Conservation (phyloP, 129 eudicot genomes). For the Heracleum sosnowskyi region DNA sequence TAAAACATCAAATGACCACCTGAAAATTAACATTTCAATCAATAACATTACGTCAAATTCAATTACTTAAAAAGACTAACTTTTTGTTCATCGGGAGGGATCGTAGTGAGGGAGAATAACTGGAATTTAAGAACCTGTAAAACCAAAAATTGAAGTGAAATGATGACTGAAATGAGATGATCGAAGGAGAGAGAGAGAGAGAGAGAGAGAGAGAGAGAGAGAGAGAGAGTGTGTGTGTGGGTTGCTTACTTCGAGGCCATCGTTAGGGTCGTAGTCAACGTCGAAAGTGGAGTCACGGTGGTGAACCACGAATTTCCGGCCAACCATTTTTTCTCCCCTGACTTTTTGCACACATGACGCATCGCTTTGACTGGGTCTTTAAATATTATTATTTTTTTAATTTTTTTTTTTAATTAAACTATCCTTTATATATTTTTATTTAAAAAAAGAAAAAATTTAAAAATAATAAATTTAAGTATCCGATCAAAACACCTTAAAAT, state of each 20-base stretch:
- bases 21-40: neutral
- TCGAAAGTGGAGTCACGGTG: constrained; percentile 54
- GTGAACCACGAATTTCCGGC: constrained; percentile 45
- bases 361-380: too few relatives aligned
- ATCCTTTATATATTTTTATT: too few relatives aligned
- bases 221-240: neutral
- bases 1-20: constrained; percentile 4
- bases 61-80: constrained; percentile 20
- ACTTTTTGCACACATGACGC: too few relatives aligned
- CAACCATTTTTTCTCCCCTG: constrained; percentile 41
- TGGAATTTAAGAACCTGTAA: constrained; percentile 65
- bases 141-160: neutral
- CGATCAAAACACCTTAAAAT: too few relatives aligned
- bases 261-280: constrained; percentile 75
- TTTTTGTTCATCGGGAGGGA: constrained; percentile 86
- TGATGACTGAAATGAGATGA: neutral
- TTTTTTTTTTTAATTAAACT: too few relatives aligned
- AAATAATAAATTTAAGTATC: too few relatives aligned
- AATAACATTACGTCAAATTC: too few relatives aligned
- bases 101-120: constrained; percentile 71
- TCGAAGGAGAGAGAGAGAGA: neutral
- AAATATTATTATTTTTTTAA: too few relatives aligned
- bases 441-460: too few relatives aligned
- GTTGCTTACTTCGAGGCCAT: constrained; percentile 57
- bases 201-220: neutral